Percentiles rank a stretch among this genome's conserved stretches.
These are phyloP conservation scores for Phytophthora sojae DNA, from an alignment of 352 stramenopile genomes.

Conservation along the genomic window DNA sequence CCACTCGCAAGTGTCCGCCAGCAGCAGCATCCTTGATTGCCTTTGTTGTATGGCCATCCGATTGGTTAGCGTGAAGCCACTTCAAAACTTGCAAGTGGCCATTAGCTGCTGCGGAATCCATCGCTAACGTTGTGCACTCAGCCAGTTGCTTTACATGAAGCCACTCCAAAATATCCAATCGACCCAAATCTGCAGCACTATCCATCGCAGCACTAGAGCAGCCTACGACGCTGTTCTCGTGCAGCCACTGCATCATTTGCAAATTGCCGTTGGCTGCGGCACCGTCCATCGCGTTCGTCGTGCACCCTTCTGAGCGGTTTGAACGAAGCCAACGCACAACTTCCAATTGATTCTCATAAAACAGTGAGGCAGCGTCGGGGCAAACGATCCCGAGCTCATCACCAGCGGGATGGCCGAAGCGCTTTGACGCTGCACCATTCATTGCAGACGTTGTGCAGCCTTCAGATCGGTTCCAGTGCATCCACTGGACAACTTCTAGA, in stretches of 20 bases:
- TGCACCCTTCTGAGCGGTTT: not conserved
- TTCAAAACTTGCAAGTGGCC: slow-evolving; percentile 8
- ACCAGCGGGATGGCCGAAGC: too few species aligned
- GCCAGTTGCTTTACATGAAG: not conserved
- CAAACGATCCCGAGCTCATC: too few species aligned
- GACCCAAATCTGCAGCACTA: not conserved
- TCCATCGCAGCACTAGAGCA: slow-evolving; percentile 2
- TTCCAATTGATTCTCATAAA: too few species aligned
- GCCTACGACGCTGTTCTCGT: not conserved
- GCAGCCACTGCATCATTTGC: slow-evolving; percentile 9
- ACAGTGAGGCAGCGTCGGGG: too few species aligned
- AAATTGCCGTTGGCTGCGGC: slow-evolving; percentile 9
- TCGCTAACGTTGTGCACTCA: not conserved
- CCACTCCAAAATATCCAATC: slow-evolving; percentile 12
- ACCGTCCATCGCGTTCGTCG: slow-evolving; percentile 1
- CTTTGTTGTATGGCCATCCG: too few species aligned
- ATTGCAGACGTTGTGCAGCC: not conserved
- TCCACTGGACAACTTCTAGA: not conserved
- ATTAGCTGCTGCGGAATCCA: slow-evolving; percentile 1
- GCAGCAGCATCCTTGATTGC: too few species aligned
- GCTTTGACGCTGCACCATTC: too few species aligned
- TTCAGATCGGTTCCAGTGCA: not conserved
- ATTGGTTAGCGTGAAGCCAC: not conserved
- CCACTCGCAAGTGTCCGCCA: too few species aligned
- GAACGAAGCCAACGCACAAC: too few species aligned